Conservation (phyloP, 768 basidiomycete species). For the Hygrophorus pudorinus region DNA sequence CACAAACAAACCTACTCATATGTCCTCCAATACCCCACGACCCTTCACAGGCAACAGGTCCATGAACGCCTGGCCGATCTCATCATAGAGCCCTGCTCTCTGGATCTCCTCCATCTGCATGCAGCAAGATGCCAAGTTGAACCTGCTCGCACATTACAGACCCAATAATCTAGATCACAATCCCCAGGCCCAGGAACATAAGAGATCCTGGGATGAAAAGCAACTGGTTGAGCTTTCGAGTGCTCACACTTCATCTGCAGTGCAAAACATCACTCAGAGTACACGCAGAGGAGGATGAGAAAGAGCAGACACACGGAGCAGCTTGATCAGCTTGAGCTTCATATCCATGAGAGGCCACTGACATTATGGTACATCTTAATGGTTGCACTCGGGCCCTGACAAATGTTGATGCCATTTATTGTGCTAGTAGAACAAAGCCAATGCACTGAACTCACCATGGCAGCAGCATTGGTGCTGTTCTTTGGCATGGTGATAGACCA, state of each 20-base stretch:
- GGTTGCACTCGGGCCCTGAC: slow-evolving; percentile 95
- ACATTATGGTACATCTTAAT: slow-evolving; percentile 99
- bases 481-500: too few species aligned
- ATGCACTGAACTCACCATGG: too few species aligned
- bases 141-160: slow-evolving; percentile 93
- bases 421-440: too few species aligned
- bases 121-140: slow-evolving; percentile 75
- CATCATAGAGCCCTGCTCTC: slow-evolving; percentile 81
- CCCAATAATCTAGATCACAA: slow-evolving; percentile 95
- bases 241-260: slow-evolving; percentile 85
- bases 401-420: too few species aligned
- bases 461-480: too few species aligned
- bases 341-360: slow-evolving; percentile 94
- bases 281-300: not conserved
- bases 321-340: slow-evolving; percentile 98
- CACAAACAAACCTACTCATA: slow-evolving; percentile 69
- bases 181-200: slow-evolving; percentile 97
- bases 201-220: slow-evolving; percentile 87
- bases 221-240: slow-evolving; percentile 85
- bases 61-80: slow-evolving; percentile 94
- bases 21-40: slow-evolving; percentile 93
- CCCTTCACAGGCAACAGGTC: slow-evolving; percentile 87
- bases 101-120: slow-evolving; percentile 96
- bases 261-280: not conserved
- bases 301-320: slow-evolving; percentile 49